Conservation (phyloP, 345 rosid genomes). For the Corymbia maculata region DNA sequence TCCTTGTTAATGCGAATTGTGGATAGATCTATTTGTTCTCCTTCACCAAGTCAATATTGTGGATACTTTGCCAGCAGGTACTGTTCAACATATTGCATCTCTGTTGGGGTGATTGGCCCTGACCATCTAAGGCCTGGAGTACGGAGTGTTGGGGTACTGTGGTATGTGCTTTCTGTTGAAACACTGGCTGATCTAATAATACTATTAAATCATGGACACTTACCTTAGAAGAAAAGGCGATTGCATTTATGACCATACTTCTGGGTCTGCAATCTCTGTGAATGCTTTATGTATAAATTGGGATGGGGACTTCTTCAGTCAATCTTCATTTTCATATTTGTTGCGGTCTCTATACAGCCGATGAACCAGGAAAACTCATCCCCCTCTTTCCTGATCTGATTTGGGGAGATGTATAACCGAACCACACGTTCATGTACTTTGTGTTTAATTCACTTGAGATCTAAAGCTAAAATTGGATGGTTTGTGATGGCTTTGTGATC, state of each 20-base stretch:
- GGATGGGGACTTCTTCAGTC: slow-evolving; percentile 21
- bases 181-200: neutral
- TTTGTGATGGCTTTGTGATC: too few relatives aligned
- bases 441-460: too few relatives aligned
- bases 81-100: slow-evolving; percentile 50
- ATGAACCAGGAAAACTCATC: too few relatives aligned
- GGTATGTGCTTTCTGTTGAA: slow-evolving; percentile 42
- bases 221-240: neutral
- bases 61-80: slow-evolving; percentile 60
- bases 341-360: neutral
- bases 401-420: too few relatives aligned
- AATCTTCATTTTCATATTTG: slow-evolving; percentile 18
- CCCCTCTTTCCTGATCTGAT: too few relatives aligned
- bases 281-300: slow-evolving; percentile 31
- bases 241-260: slow-evolving; percentile 40
- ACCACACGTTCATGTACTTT: too few relatives aligned
- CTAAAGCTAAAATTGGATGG: too few relatives aligned
- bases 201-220: neutral
- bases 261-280: slow-evolving; percentile 36
- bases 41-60: slow-evolving; percentile 43
- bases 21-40: slow-evolving; percentile 37
- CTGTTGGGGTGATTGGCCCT: slow-evolving; percentile 50
- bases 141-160: slow-evolving; percentile 41
- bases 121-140: slow-evolving; percentile 64
- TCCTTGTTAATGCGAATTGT: slow-evolving; percentile 43